Conservation (phyloP, 1,139 yeast species). For the Wickerhamomyces sp. region DNA sequence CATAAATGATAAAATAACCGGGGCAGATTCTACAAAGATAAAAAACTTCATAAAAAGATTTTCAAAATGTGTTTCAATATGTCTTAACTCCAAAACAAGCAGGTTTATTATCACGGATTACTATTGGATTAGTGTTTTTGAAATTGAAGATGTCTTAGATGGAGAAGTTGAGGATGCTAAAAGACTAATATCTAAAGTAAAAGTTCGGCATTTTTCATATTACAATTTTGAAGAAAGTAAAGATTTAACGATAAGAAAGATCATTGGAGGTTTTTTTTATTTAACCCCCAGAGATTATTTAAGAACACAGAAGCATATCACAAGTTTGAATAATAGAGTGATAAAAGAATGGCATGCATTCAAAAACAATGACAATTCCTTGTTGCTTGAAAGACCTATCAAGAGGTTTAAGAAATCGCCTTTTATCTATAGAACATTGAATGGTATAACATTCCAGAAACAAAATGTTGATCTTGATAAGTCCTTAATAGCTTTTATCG, state of each 20-base stretch:
- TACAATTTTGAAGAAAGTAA: slow-evolving; percentile 17
- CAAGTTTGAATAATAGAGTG: slow-evolving; percentile 12
- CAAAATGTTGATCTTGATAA: slow-evolving; percentile 17
- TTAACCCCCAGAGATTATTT: slow-evolving; percentile 8
- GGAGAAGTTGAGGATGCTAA: slow-evolving; percentile 22
- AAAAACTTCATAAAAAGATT: slow-evolving; percentile 22
- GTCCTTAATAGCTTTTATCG: slow-evolving; percentile 13
- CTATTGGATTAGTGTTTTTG: slow-evolving; percentile 22
- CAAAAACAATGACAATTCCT: slow-evolving; percentile 5
- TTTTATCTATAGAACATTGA: slow-evolving; percentile 11
- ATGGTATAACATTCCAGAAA: slow-evolving; percentile 17
- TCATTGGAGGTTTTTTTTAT: slow-evolving; percentile 19
- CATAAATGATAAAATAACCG: slow-evolving; percentile 7
- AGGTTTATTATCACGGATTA: slow-evolving; percentile 23
- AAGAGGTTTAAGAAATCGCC: slow-evolving; percentile 17
- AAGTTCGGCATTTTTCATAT: slow-evolving; percentile 20
- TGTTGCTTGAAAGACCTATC: slow-evolving; percentile 2
- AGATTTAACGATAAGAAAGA: slow-evolving; percentile 18
- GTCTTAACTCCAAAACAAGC: slow-evolving; percentile 21
- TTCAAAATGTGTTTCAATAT: slow-evolving; percentile 23
- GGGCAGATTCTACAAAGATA: slow-evolving; percentile 19
- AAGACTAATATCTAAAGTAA: slow-evolving; percentile 20
- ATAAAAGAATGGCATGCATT: slow-evolving; percentile 22
- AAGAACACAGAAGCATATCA: slow-evolving; percentile 5
- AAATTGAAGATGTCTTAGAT: slow-evolving; percentile 21